Conservation (phyloP, 2,329 filamentous ascomycete genomes). For the Cordyceps cateniannulata region DNA sequence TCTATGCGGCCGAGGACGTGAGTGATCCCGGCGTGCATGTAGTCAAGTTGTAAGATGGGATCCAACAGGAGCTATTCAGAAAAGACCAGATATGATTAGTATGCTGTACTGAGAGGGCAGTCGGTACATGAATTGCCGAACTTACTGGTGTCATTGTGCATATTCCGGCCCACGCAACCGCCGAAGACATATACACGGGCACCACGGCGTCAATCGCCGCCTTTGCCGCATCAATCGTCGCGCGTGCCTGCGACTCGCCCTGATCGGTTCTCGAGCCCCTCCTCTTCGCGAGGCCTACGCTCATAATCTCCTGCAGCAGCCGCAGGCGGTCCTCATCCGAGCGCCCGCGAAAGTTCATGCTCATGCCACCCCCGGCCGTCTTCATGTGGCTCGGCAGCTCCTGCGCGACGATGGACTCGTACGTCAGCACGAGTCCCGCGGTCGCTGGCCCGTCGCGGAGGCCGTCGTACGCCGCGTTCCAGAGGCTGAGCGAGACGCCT, state of each 20-base stretch:
- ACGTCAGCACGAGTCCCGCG: conserved; percentile 26
- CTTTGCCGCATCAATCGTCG: conserved; percentile 23
- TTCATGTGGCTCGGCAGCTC: conserved; percentile 28
- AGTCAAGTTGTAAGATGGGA: conserved; percentile 26
- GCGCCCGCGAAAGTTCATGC: conserved; percentile 17
- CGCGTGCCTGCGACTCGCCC: conserved; percentile 23
- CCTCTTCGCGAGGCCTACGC: conserved; percentile 24
- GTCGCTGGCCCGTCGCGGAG: conserved; percentile 25
- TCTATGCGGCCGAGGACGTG: conserved; percentile 27
- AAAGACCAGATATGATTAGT: neutral
- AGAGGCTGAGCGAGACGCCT: conserved; percentile 23
- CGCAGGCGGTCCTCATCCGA: conserved; percentile 23
- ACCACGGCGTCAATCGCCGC: conserved; percentile 22
- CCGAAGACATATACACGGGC: conserved; percentile 22
- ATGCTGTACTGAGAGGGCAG: neutral
- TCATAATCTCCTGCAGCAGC: conserved; percentile 24
- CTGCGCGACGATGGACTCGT: conserved; percentile 30
- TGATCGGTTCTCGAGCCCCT: conserved; percentile 21
- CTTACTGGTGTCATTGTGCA: conserved; percentile 32
- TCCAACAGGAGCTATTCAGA: conserved; percentile 28
- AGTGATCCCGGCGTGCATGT: conserved; percentile 24
- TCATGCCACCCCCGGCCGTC: conserved; percentile 19
- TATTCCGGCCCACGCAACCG: conserved; percentile 30
- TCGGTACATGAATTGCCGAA: neutral
- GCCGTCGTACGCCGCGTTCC: conserved; percentile 29